These are phyloP conservation scores for Wickerhamomyces rabaulensis DNA, from an alignment of 805 yeast species.

Conservation along the genomic window DNA sequence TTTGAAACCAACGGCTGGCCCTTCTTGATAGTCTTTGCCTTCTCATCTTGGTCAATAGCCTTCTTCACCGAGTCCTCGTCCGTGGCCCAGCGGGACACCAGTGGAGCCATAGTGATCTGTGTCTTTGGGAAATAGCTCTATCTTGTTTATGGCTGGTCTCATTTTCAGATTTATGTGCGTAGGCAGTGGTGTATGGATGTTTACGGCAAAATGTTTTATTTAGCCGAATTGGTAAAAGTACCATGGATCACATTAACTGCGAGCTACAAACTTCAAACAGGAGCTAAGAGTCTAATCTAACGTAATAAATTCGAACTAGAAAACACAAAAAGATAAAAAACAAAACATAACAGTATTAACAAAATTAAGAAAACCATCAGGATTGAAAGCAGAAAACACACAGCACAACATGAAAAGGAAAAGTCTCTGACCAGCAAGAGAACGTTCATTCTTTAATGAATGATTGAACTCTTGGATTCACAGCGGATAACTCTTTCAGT, in stretches of 20 bases:
- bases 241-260: no score
- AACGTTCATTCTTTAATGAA: neutral
- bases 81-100: slow-evolving; percentile 23
- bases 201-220: no score
- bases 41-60: slow-evolving; percentile 15
- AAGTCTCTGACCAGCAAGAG: neutral
- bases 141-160: neutral
- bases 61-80: slow-evolving; percentile 12
- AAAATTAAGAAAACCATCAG: neutral
- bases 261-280: no score
- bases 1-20: slow-evolving; percentile 16
- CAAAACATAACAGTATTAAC: neutral
- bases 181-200: no score
- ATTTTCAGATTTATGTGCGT: no score
- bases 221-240: no score
- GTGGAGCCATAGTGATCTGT: neutral
- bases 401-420: no score
- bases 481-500: slow-evolving; percentile 39
- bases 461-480: slow-evolving; percentile 16
- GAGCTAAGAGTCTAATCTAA: no score
- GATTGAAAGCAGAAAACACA: no score
- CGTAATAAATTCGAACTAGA: no score
- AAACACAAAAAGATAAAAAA: no score
- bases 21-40: slow-evolving; percentile 13
- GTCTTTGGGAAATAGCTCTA: no score